phyloP scores from a whole-genome alignment of 352 stramenopile species.

The Phytophthora aleatoria region DNA sequence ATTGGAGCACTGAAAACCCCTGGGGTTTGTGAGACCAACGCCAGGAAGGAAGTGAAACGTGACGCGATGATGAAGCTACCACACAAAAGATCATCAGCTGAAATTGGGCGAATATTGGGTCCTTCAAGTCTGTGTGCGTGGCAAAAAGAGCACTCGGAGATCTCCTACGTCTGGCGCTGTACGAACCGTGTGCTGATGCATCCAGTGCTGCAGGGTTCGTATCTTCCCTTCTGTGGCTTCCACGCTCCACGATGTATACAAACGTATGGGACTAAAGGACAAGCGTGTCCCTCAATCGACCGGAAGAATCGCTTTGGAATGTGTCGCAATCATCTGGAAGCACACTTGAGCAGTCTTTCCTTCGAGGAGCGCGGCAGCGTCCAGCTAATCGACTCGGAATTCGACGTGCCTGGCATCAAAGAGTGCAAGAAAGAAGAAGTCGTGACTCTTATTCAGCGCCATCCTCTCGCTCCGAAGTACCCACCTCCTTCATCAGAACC shows the following conservation, averaged over 20 bases:
- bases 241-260: conserved; percentile 65
- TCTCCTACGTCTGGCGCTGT: conserved; percentile 62
- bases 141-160: conserved; percentile 65
- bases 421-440: conserved; percentile 53
- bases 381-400: conserved; percentile 58
- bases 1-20: conserved; percentile 45
- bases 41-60: conserved; percentile 20
- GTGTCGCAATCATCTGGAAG: conserved; percentile 75
- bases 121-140: conserved; percentile 48
- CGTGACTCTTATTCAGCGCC: conserved; percentile 23
- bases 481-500: conserved; percentile 29
- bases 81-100: background rate
- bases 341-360: conserved; percentile 53
- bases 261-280: conserved; percentile 51
- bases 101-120: conserved; percentile 3
- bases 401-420: conserved; percentile 64
- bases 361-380: conserved; percentile 54
- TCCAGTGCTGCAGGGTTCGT: conserved; percentile 54
- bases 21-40: conserved; percentile 40
- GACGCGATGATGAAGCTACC: conserved; percentile 29
- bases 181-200: conserved; percentile 65
- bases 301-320: conserved; percentile 66
- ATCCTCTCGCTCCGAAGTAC: conserved; percentile 60
- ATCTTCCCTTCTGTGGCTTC: conserved; percentile 69
- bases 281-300: conserved; percentile 50